phyloP scores from a whole-genome alignment of 2,329 filamentous ascomycete species.

The Paracoccidioides lutzii region DNA sequence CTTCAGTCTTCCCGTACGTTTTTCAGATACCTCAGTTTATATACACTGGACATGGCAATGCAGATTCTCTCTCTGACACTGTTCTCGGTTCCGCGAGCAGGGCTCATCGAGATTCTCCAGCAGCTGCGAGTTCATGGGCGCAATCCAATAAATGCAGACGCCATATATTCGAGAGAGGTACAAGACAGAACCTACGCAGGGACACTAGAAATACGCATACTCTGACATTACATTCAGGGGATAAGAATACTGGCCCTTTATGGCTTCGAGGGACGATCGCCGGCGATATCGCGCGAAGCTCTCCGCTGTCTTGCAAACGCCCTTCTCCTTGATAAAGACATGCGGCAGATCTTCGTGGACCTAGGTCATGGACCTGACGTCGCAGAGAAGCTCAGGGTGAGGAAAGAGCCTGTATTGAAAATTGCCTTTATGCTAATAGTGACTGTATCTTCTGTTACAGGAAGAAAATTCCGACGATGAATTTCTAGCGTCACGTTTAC shows the following conservation, averaged over 20 bases:
- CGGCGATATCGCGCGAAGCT: slow-evolving; percentile 57
- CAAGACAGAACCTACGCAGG: slow-evolving; percentile 11
- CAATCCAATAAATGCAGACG: slow-evolving; percentile 56
- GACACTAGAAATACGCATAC: background rate
- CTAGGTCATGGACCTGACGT: slow-evolving; percentile 54
- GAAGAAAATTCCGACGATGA: slow-evolving; percentile 69
- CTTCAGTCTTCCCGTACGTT: slow-evolving; percentile 49
- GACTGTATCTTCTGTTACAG: slow-evolving; percentile 17
- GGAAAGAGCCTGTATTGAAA: slow-evolving; percentile 2
- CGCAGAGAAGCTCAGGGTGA: slow-evolving; percentile 53
- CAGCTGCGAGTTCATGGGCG: slow-evolving; percentile 69
- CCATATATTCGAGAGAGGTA: slow-evolving; percentile 73
- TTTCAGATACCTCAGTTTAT: background rate
- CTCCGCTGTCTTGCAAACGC: slow-evolving; percentile 78
- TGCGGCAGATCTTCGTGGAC: slow-evolving; percentile 61
- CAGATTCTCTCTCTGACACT: background rate
- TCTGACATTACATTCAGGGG: slow-evolving; percentile 41
- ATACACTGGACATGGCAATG: background rate
- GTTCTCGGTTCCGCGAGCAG: slow-evolving; percentile 11
- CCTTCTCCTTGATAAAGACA: slow-evolving; percentile 54
- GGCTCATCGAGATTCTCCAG: slow-evolving; percentile 34
- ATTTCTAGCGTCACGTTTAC: slow-evolving; percentile 65
- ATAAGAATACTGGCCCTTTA: slow-evolving; percentile 59
- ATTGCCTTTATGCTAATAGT: background rate
- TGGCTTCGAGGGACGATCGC: slow-evolving; percentile 55